Base-by-base conservation (phyloP, 495 filamentous ascomycete genomes). In the Aspergillus heteromorphus region DNA sequence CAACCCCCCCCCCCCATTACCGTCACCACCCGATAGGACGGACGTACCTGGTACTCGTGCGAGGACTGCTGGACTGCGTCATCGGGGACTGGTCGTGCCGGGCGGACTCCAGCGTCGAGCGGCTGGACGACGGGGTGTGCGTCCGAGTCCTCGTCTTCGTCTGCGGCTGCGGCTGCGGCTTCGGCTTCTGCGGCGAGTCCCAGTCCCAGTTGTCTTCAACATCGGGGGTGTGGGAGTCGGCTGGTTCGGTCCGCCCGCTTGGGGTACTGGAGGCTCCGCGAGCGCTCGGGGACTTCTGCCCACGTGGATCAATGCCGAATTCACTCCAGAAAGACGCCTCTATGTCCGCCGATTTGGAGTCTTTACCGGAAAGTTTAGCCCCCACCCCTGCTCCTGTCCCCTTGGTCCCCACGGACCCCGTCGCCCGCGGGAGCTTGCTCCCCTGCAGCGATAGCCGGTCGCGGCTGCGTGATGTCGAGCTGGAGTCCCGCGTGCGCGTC, bases 161-260 rank as follows among this genome's bases (percentile, higher is more conserved):
- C n/a, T n/a, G n/a, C n/a, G n/a, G n/a, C n/a, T n/a, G n/a, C n/a
- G n/a, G n/a, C n/a, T n/a, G n/a, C n/a, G n/a, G n/a, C n/a, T n/a
- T n/a, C n/a, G n/a, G n/a, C n/a, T 65, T 69, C 42, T 75, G 74
- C 17, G 71, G 68, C 20, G 76, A 78, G 59, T 89, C 84, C 87
- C 86, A 89, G 59, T 79, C 82, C 86, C 86, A 91, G 63, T 83
- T 81, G 54, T 86, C 84, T 45, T 88, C 86, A 63, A 84, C 78
- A 45, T 82, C 79, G 56, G 52, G 72, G 51, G 51, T 71, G 59
- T 55, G 70, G 68, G 55, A 70, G 48, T 47, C 64, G 57, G 54
- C 63, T 57, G 57, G 69, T 55, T 60, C 68, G 66, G 55, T 70
- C 66, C 57, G 55, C 54, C 55, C 65, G 62, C 60, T 65, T 57